Conservation (phyloP, 495 filamentous ascomycete genomes). For the Extremus antarcticus region DNA sequence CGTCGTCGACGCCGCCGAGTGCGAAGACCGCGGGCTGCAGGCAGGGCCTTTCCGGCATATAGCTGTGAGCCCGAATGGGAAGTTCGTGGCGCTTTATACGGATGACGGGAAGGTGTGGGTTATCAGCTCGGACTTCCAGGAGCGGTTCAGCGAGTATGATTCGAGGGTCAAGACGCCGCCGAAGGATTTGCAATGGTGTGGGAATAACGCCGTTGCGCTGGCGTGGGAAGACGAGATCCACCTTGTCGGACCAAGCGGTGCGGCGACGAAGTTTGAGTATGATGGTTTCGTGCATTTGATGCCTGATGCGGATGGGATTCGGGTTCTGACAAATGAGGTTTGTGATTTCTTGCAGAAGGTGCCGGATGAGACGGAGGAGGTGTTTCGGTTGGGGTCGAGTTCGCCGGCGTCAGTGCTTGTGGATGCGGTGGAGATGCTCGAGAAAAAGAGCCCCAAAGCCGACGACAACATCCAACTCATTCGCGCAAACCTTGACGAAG, state of each 20-base stretch:
- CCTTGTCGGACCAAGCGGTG: constrained; percentile 74
- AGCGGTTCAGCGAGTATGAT: constrained; percentile 82
- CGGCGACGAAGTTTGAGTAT: constrained; percentile 61
- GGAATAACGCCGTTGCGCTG: constrained; percentile 85
- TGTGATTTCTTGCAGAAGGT: constrained; percentile 96
- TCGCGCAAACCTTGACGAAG: constrained; percentile 70
- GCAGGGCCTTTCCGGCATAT: constrained; percentile 89
- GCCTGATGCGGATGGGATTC: constrained; percentile 78
- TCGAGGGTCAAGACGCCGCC: constrained; percentile 75
- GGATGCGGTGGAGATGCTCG: constrained; percentile 83
- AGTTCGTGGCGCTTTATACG: constrained; percentile 77
- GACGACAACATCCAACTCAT: constrained; percentile 97
- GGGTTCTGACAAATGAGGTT: constrained; percentile 77
- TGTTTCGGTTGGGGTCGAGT: constrained; percentile 77
- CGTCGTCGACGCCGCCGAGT: constrained; percentile 75
- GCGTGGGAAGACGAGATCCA: constrained; percentile 99
- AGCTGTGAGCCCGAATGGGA: constrained; percentile 80
- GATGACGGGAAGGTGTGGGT: constrained; percentile 80
- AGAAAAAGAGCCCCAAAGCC: constrained; percentile 89
- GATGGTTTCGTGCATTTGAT: constrained; percentile 83
- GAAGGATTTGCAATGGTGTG: constrained; percentile 88
- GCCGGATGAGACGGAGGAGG: constrained; percentile 73
- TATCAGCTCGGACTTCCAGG: constrained; percentile 88
- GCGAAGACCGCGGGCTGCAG: constrained; percentile 79
- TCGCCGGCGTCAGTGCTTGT: constrained; percentile 81